A percentile compares a stretch with the other conserved stretches of the same genome.
Conservation (phyloP, 352 stramenopile genomes). For the Thalassiosira livingstoniorum region DNA sequence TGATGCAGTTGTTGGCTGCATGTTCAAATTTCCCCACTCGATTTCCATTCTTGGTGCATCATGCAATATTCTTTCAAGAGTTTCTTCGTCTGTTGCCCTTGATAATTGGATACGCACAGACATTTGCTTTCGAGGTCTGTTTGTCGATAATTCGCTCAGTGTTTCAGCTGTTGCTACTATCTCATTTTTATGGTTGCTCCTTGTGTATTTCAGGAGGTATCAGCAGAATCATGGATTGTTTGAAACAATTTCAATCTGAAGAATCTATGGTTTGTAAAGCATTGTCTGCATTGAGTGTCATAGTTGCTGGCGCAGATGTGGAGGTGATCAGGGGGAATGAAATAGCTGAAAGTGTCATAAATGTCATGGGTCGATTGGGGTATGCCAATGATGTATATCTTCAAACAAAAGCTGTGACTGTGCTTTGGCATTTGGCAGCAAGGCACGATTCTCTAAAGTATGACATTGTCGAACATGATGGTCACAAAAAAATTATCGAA, state of each 20-base stretch:
- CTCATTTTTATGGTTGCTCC: too few species aligned
- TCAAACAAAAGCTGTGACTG: conserved; percentile 5
- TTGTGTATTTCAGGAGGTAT: too few species aligned
- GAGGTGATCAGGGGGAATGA: not conserved
- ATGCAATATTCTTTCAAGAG: conserved; percentile 11
- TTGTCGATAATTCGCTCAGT: too few species aligned
- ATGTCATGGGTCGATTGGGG: not conserved
- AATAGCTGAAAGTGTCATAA: not conserved
- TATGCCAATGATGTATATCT: conserved; percentile 16
- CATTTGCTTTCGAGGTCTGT: conserved; percentile 15
- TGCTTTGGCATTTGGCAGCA: conserved; percentile 3
- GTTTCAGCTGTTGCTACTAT: too few species aligned
- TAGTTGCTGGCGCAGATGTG: conserved; percentile 4
- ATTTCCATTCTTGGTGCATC: conserved; percentile 3
- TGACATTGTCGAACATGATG: conserved; percentile 15
- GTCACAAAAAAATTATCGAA: not conserved
- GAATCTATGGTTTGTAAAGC: conserved; percentile 6
- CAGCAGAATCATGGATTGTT: conserved; percentile 9
- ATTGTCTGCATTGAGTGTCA: conserved; percentile 1
- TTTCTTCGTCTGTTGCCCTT: not conserved
- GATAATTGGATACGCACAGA: conserved; percentile 1
- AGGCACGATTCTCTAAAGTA: not conserved
- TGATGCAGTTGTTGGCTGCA: conserved; percentile 15
- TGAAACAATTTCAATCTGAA: conserved; percentile 17
- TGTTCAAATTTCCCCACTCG: conserved; percentile 1